These are phyloP conservation scores for Camillea tinctor DNA, from an alignment of 2,329 filamentous ascomycete genomes.

Conservation along the genomic window DNA sequence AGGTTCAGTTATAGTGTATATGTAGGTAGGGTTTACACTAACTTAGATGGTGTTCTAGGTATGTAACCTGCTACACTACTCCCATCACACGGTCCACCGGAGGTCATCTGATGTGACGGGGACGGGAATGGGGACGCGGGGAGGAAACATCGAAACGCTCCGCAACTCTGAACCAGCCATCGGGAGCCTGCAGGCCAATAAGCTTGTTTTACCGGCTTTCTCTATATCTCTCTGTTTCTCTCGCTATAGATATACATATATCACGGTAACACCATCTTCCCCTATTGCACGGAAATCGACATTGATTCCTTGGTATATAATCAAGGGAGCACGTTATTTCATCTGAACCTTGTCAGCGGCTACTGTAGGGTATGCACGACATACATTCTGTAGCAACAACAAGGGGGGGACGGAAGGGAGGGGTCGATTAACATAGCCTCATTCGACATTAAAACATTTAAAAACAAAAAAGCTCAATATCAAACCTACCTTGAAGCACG, in stretches of 20 bases:
- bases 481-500: too few species aligned
- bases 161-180: neutral
- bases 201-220: neutral
- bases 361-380: neutral
- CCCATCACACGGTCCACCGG: neutral
- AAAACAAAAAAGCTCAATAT: too few species aligned
- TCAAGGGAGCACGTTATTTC: neutral
- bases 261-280: neutral
- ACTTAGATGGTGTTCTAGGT: neutral
- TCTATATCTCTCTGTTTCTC: neutral
- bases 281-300: neutral
- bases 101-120: neutral
- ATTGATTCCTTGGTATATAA: neutral
- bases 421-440: neutral
- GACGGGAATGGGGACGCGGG: neutral
- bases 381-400: neutral
- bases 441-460: neutral
- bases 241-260: neutral
- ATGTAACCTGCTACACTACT: neutral
- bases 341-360: neutral
- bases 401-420: too few species aligned
- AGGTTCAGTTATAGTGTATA: neutral
- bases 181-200: neutral
- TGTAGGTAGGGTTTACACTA: too few species aligned
- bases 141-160: neutral